A percentile compares a stretch with the other conserved stretches of the same genome.
Evolutionary conservation across 768 basidiomycete genomes (phyloP).

Genomic region (Gloeophyllum trabeum): DNA sequence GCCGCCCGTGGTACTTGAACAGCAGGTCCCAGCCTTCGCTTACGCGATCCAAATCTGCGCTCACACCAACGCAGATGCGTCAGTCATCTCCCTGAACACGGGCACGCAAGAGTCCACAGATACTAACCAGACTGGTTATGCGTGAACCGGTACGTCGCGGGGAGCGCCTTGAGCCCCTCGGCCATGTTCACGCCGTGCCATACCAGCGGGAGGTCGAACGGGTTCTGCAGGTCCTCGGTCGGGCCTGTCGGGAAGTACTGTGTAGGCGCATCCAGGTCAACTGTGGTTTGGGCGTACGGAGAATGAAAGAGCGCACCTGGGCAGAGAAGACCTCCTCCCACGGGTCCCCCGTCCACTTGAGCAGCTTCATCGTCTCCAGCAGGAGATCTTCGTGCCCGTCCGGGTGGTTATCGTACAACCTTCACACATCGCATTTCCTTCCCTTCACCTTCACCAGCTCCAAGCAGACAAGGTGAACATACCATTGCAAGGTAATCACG

Average conservation of each 20-base stretch:
- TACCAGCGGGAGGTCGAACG: constrained; percentile 31
- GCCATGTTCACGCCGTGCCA: constrained; percentile 54
- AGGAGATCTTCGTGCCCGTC: constrained; percentile 35
- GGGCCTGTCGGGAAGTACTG: constrained; percentile 35
- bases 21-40: constrained; percentile 43
- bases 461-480: constrained; percentile 3
- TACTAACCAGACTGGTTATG: constrained; percentile 51
- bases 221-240: constrained; percentile 28
- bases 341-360: constrained; percentile 40
- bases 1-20: constrained; percentile 48
- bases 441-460: too few relatives aligned
- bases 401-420: constrained; percentile 45
- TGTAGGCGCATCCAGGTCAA: neutral
- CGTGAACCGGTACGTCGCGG: constrained; percentile 41
- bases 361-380: constrained; percentile 39
- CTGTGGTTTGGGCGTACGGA: neutral
- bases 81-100: neutral
- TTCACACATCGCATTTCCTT: constrained; percentile 12
- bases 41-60: constrained; percentile 33
- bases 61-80: neutral
- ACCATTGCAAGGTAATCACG: constrained; percentile 45
- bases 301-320: constrained; percentile 18
- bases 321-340: constrained; percentile 42
- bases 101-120: neutral
- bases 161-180: constrained; percentile 43